Percentiles rank a stretch among this genome's conserved stretches.
Conservation (phyloP, 2,329 filamentous ascomycete species). For the Trichoderma sp. region DNA sequence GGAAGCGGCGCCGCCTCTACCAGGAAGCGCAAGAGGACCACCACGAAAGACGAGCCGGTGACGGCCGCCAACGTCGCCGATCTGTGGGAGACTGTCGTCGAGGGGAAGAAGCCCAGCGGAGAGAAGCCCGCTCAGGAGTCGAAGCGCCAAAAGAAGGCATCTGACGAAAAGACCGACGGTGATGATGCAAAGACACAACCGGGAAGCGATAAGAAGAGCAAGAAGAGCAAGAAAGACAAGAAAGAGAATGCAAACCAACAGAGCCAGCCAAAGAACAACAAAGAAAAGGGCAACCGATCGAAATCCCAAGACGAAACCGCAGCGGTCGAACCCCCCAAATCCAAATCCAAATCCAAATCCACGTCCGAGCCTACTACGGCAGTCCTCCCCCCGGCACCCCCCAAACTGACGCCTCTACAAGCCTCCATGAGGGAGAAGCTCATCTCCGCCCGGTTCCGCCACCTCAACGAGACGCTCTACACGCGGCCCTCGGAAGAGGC, state of each 20-base stretch:
- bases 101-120: slow-evolving; percentile 52
- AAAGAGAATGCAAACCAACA: slow-evolving; percentile 15
- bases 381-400: slow-evolving; percentile 41
- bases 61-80: slow-evolving; percentile 69
- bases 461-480: slow-evolving; percentile 95
- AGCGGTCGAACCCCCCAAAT: slow-evolving; percentile 15
- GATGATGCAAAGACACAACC: slow-evolving; percentile 4
- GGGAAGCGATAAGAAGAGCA: slow-evolving; percentile 27
- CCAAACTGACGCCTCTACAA: slow-evolving; percentile 86
- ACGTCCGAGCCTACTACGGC: slow-evolving; percentile 33
- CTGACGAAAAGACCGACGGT: slow-evolving; percentile 26
- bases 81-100: slow-evolving; percentile 76
- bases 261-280: slow-evolving; percentile 19
- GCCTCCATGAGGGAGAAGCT: slow-evolving; percentile 93
- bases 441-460: slow-evolving; percentile 90
- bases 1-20: slow-evolving; percentile 35
- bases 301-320: background rate
- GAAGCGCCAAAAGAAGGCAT: slow-evolving; percentile 34
- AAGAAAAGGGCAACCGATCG: slow-evolving; percentile 16
- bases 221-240: slow-evolving; percentile 34
- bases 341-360: slow-evolving; percentile 12
- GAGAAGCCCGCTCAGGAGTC: slow-evolving; percentile 28
- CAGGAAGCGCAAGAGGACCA: slow-evolving; percentile 56
- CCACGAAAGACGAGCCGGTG: slow-evolving; percentile 44
- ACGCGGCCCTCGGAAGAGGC: slow-evolving; percentile 83